Base-by-base conservation (phyloP, 768 basidiomycete species). In the Russula foetens region DNA sequence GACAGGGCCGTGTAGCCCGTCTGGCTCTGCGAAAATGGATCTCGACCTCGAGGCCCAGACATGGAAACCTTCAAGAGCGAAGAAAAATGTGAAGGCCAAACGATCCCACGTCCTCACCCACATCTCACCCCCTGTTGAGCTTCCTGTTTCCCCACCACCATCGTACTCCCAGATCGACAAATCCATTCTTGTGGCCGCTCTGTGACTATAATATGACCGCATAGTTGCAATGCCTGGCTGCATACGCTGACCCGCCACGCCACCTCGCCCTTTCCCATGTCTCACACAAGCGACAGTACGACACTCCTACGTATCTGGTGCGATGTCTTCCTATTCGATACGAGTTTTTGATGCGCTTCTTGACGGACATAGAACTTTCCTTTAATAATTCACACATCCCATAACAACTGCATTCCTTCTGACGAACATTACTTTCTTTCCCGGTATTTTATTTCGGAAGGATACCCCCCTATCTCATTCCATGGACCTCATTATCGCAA, bases 41-140 rank as follows among this genome's bases (percentile, higher is more conserved):
- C 24, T 62, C 31, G 60, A 64, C 51, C 45, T 62, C n/a, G 63
- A 64, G 56, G 56, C 60, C 19, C 63, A 64, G 51, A 29, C 39
- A 2, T 53, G 56, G 43, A 54, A 62, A 45, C 15, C 38, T 33
- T 14, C 33, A 21, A n/a, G 11, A 29, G 58, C 29, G 19, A 38
- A 28, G 8, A 47, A 17, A 31, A 41, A 19, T 33, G 39, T 9
- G 19, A 58, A 58, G 15, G 28, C 38, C 24, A 39, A 24, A 12
- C 17, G 15, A 11, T 43, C 1, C 4, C 15, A 33, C 14, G 3
- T 29, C 14, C 53, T 23, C 45, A 31, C 23, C 21, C n/a, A 1
- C 43, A 19, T 23, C 26, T 39, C 52, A n/a, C 44, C 45, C 33
- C 12, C 43, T 1, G 17, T 57, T 3, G 49, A 51, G 9, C 29